Conservation (phyloP, 176 grass and related monocot species). For the Hyparrhenia diplandra region DNA sequence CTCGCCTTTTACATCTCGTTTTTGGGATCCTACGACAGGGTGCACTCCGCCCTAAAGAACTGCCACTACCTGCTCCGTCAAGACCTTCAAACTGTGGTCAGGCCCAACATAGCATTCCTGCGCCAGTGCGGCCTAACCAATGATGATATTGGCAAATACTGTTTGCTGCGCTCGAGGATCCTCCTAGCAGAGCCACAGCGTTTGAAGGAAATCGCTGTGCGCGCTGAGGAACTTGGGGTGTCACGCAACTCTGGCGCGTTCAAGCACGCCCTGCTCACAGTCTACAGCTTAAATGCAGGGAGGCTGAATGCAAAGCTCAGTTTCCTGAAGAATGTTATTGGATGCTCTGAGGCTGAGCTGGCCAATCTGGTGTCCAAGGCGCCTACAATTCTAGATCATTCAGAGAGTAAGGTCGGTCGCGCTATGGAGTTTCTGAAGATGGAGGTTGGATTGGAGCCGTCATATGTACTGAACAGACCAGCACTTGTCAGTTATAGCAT, state of each 20-base stretch:
- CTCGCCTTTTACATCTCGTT: slow-evolving; percentile 8
- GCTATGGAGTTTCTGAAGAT: slow-evolving; percentile 41
- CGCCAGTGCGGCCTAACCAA: not conserved
- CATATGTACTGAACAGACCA: slow-evolving; percentile 14
- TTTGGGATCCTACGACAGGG: slow-evolving; percentile 10
- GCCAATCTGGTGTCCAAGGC: slow-evolving; percentile 9
- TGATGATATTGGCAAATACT: not conserved
- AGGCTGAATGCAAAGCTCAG: not conserved
- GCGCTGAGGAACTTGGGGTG: not conserved
- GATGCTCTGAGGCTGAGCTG: slow-evolving; percentile 36
- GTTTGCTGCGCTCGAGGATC: not conserved
- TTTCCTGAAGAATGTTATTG: slow-evolving; percentile 41
- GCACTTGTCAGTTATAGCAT: slow-evolving; percentile 28
- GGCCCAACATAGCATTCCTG: slow-evolving; percentile 12
- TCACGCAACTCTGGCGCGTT: not conserved
- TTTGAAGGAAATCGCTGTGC: not conserved
- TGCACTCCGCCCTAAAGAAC: not conserved
- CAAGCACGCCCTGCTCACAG: not conserved
- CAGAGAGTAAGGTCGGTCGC: slow-evolving; percentile 1
- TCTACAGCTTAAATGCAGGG: not conserved
- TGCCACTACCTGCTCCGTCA: not conserved
- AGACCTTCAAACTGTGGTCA: not conserved
- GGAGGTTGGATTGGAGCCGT: slow-evolving; percentile 24
- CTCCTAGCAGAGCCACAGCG: not conserved
- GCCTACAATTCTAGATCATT: slow-evolving; percentile 3